Evolutionary conservation across 495 filamentous ascomycete genomes (phyloP).

Genomic region (Melanomma pulvis-pyrius): DNA sequence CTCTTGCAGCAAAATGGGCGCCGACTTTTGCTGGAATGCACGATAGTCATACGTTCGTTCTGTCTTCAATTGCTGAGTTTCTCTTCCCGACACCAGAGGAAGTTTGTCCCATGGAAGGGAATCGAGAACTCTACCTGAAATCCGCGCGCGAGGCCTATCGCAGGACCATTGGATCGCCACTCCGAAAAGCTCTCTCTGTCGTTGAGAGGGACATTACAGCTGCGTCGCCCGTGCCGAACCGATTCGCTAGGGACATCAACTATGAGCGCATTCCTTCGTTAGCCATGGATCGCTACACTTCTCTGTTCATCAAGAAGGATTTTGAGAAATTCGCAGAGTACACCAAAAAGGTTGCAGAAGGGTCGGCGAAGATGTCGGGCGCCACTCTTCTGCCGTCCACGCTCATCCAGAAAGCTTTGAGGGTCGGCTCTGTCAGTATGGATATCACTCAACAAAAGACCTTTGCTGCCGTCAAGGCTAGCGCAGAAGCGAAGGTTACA

Average conservation of each 20-base stretch:
- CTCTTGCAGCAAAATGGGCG: constrained; percentile 56
- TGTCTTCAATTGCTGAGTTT: constrained; percentile 53
- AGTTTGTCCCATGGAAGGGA: constrained; percentile 29
- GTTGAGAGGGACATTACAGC: constrained; percentile 50
- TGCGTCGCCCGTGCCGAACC: constrained; percentile 33
- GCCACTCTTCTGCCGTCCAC: constrained; percentile 50
- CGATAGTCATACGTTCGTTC: constrained; percentile 54
- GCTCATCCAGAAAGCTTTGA: constrained; percentile 36
- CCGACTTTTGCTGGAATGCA: constrained; percentile 51
- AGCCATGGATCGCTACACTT: constrained; percentile 53
- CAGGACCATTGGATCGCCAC: constrained; percentile 41
- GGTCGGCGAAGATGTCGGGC: constrained; percentile 48
- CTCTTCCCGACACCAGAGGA: constrained; percentile 43
- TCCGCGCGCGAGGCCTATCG: constrained; percentile 52
- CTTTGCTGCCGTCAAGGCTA: constrained; percentile 10
- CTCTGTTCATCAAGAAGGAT: constrained; percentile 50
- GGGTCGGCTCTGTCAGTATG: not conserved
- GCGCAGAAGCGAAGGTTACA: constrained; percentile 25
- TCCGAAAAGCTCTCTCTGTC: constrained; percentile 50
- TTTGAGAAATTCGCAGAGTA: constrained; percentile 48
- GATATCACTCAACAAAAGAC: constrained; percentile 1
- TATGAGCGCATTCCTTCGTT: constrained; percentile 53
- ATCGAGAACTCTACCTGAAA: constrained; percentile 51
- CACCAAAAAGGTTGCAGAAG: constrained; percentile 46
- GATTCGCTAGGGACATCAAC: constrained; percentile 46